These are phyloP conservation scores for Lolium multiflorum DNA, from an alignment of 176 grass and related monocot species.

Conservation along the genomic window DNA sequence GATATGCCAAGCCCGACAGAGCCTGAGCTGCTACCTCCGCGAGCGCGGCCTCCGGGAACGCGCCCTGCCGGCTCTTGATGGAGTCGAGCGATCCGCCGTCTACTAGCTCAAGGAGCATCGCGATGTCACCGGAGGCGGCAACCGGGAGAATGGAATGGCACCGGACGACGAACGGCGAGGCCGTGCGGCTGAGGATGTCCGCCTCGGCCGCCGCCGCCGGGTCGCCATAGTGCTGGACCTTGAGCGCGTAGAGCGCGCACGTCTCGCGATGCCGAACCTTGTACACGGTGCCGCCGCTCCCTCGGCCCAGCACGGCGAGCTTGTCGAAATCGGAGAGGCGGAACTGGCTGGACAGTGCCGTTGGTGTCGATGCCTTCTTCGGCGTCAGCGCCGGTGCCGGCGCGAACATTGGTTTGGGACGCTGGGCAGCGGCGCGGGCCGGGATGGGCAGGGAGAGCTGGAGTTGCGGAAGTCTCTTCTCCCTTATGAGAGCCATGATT, in stretches of 20 bases:
- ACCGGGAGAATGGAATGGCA: conserved; percentile 29
- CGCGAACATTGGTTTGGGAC: neutral
- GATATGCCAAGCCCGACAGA: neutral
- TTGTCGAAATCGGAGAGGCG: conserved; percentile 54
- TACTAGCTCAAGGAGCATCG: conserved; percentile 40
- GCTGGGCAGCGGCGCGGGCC: conserved; percentile 22
- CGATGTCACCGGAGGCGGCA: conserved; percentile 10
- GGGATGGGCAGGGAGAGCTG: conserved; percentile 32
- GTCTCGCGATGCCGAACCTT: conserved; percentile 57
- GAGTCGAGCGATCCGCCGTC: conserved; percentile 43
- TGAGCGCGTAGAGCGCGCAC: conserved; percentile 52
- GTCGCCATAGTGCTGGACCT: neutral
- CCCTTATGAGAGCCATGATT: neutral
- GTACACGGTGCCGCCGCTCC: conserved; percentile 59
- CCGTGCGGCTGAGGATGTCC: neutral
- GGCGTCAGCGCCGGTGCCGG: neutral
- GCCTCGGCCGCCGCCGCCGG: neutral
- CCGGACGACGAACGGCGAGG: conserved; percentile 34
- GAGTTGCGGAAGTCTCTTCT: conserved; percentile 38
- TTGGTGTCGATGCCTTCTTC: neutral
- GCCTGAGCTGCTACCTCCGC: neutral
- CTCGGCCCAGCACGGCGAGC: conserved; percentile 47
- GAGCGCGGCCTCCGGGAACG: conserved; percentile 1
- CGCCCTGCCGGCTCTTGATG: neutral
- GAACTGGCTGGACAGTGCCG: conserved; percentile 26